phyloP scores from a whole-genome alignment of 2,329 filamentous ascomycete species.

The Endoconidiophora laricicola region DNA sequence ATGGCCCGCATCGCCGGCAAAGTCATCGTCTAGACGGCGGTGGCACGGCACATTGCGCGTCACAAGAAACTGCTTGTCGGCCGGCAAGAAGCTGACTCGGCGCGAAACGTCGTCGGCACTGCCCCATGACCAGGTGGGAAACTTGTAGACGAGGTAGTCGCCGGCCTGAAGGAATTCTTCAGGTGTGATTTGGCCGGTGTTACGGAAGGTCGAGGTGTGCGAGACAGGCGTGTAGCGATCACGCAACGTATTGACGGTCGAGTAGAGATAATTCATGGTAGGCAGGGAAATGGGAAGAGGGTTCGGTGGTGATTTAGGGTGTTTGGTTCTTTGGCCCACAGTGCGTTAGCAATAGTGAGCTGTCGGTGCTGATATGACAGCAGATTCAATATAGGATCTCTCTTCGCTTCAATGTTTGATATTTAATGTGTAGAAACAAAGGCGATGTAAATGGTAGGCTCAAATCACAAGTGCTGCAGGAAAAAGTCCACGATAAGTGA shows the following conservation, averaged over 20 bases:
- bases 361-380: too few species aligned
- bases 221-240: conserved; percentile 81
- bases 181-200: conserved; percentile 87
- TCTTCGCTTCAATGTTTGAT: too few species aligned
- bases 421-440: too few species aligned
- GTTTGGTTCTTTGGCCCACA: too few species aligned
- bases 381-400: too few species aligned
- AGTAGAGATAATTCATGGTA: conserved; percentile 79
- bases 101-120: conserved; percentile 69
- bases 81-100: conserved; percentile 64
- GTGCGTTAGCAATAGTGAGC: too few species aligned
- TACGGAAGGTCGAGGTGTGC: conserved; percentile 83
- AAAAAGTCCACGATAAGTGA: too few species aligned
- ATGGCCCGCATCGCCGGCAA: conserved; percentile 71
- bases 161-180: conserved; percentile 93
- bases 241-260: conserved; percentile 77
- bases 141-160: conserved; percentile 97
- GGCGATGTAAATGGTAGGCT: too few species aligned
- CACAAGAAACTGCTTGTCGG: conserved; percentile 86
- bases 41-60: conserved; percentile 91
- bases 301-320: neutral
- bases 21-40: conserved; percentile 79
- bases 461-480: too few species aligned
- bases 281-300: neutral
- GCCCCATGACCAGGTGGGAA: conserved; percentile 94